Conservation (phyloP, 139 green algal species). For the Coccomyxa sp. region DNA sequence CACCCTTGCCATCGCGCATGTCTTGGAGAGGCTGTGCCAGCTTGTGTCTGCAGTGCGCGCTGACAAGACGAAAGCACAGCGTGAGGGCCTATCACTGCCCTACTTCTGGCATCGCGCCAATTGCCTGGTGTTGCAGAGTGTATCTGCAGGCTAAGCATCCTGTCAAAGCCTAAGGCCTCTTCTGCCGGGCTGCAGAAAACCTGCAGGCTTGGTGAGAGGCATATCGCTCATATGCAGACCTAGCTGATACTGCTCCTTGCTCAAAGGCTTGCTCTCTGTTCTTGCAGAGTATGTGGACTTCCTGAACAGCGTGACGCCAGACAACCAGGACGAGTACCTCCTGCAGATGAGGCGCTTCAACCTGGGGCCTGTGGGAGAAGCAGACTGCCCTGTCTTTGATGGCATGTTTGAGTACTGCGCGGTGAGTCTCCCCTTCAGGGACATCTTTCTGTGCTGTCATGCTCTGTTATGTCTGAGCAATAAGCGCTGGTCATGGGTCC, state of each 20-base stretch:
- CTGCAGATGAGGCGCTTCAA: slow-evolving; percentile 95
- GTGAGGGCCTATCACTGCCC: no score
- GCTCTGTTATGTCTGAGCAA: neutral
- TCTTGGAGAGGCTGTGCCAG: neutral
- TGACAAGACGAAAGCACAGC: no score
- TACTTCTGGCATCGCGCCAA: no score
- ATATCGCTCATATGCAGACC: no score
- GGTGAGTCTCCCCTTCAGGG: slow-evolving; percentile 3
- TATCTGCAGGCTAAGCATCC: no score
- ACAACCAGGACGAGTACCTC: slow-evolving; percentile 94
- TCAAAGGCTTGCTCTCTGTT: neutral
- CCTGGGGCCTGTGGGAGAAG: slow-evolving; percentile 85
- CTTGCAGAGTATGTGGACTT: slow-evolving; percentile 95
- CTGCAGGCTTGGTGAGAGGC: no score
- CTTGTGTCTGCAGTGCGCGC: neutral
- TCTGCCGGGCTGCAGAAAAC: no score
- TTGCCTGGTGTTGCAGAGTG: no score
- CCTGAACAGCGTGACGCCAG: slow-evolving; percentile 86
- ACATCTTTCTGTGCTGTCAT: neutral
- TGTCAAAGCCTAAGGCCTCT: no score
- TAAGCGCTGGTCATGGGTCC: no score
- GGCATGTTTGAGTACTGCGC: slow-evolving; percentile 96
- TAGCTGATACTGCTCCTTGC: no score
- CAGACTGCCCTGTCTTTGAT: slow-evolving; percentile 97
- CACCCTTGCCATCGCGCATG: neutral